Base-by-base conservation (phyloP, 805 yeast genomes). In the Sporopachydermia lactativora region DNA sequence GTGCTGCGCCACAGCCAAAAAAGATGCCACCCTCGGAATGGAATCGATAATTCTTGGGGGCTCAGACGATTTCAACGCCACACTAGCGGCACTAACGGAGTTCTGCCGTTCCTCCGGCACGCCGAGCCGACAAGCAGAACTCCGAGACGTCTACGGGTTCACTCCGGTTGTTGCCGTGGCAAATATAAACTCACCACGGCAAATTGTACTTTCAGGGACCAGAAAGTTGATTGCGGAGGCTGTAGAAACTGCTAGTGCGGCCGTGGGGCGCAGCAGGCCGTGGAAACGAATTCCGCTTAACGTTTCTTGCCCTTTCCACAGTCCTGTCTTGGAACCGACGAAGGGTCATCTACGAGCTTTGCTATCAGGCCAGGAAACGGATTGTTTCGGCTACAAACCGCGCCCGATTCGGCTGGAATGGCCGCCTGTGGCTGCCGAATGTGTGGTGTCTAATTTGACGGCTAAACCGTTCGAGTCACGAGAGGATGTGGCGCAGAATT, bases 221-320 rank as follows among this genome's bases (percentile, higher is more conserved):
- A 43, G 42, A 4, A 35, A 38, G 1, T 52, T 49, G 1, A 45
- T 72, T 2, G 48, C 48, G 4, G 41, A 43, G 3, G 51, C 53
- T 6, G 46, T 65, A 0, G 45, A 44, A 3, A 42, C 47, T 18
- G 35, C 50, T 13, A 45, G 37, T 14, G 42, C 52, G 11, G 47
- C 49, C 38, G 36, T 47, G 38, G 34, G 37, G 8, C 19, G 41
- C n/a, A 48, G 47, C 38, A 42, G 47, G 14, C 46, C 57, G 4
- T 42, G 59, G 14, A 49, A 55, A 39, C 40, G 55, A 5, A 53
- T 53, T 5, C 46, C 43, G 18, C 50, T 72, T 37, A 64, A 70
- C 2, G 77, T 71, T 4, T 52, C 60, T 2, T 65, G 72, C 2
- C 76, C 79, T 14, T 73, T 73, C 52, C 79, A 73, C 50, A 65